Evolutionary conservation across 352 stramenopile species (phyloP).

Genomic region (Globisporangium solare): DNA sequence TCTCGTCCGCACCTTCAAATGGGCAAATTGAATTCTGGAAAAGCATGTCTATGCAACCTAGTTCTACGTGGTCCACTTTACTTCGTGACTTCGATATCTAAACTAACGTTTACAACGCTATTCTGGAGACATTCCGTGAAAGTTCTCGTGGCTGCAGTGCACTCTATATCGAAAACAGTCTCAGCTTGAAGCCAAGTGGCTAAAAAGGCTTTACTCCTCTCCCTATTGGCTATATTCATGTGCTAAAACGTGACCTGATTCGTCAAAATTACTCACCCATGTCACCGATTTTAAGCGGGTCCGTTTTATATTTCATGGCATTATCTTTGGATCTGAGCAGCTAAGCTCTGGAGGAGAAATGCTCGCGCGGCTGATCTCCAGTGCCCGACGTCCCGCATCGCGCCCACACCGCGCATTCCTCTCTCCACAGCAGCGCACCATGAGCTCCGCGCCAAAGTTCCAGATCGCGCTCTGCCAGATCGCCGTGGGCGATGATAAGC

Average conservation of each 20-base stretch:
- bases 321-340: background rate
- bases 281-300: background rate
- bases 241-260: too few species aligned
- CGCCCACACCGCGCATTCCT: slow-evolving; percentile 1
- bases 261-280: too few species aligned
- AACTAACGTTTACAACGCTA: background rate
- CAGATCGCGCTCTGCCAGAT: slow-evolving; percentile 96
- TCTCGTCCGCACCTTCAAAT: background rate
- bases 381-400: background rate
- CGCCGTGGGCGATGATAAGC: slow-evolving; percentile 85
- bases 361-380: background rate
- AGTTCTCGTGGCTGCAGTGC: background rate
- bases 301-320: background rate
- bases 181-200: background rate
- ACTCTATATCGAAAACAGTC: background rate
- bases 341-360: background rate
- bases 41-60: slow-evolving; percentile 1
- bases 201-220: background rate
- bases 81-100: background rate
- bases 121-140: background rate
- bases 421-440: slow-evolving; percentile 9
- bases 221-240: background rate
- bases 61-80: background rate
- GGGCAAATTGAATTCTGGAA: background rate
- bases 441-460: slow-evolving; percentile 62